Evolutionary conservation across 768 basidiomycete genomes (phyloP).

Genomic region (Myochromella boudieri): DNA sequence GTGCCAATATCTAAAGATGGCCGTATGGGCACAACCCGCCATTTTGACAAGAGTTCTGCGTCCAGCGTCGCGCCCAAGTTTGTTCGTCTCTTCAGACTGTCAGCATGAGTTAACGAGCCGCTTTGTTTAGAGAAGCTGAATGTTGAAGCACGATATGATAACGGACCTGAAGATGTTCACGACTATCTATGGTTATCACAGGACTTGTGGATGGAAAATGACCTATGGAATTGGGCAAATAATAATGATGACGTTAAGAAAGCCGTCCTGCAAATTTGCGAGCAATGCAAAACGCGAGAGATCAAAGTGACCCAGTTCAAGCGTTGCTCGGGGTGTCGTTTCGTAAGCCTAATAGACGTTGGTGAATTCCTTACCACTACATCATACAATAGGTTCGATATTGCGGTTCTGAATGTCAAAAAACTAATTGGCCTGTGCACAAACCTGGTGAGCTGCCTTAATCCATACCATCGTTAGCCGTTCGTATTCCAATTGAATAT

Average conservation of each 20-base stretch:
- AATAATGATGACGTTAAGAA: not conserved
- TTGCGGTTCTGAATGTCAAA: not conserved
- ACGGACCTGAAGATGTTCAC: conserved; percentile 7
- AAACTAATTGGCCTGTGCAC: not conserved
- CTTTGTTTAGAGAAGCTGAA: conserved; percentile 3
- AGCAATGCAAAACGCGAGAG: no score
- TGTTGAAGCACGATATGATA: not conserved
- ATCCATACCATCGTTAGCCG: not conserved
- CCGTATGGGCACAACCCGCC: no score
- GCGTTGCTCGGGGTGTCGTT: not conserved
- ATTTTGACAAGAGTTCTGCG: no score
- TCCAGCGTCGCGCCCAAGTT: conserved; percentile 34
- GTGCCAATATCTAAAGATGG: no score
- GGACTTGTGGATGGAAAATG: conserved; percentile 2
- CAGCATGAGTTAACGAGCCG: no score
- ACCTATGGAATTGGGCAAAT: conserved; percentile 5
- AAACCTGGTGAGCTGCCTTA: not conserved
- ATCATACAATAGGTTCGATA: not conserved
- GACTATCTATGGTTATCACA: conserved; percentile 7
- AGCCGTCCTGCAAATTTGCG: not conserved
- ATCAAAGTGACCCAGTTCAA: not conserved
- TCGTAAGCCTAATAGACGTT: not conserved
- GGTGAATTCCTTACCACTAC: not conserved
- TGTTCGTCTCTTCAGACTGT: no score
- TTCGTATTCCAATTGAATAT: not conserved